A percentile compares a stretch with the other conserved stretches of the same genome.
Conservation (phyloP, 2,329 filamentous ascomycete genomes). For the Monosporascus cannonballus region DNA sequence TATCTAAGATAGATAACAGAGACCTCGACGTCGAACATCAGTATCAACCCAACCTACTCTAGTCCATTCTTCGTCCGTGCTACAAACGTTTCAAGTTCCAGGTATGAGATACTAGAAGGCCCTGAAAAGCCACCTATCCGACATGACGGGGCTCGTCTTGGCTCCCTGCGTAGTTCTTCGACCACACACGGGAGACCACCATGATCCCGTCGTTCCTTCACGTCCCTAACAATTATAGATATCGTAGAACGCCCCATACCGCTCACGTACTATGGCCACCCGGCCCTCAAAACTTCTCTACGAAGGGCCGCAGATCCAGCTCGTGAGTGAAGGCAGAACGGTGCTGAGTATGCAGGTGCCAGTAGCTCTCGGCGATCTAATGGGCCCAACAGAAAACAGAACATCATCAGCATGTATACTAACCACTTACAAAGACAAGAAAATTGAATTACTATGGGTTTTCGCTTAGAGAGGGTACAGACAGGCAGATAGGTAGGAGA, state of each 20-base stretch:
- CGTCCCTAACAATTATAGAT: no score
- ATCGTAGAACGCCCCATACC: no score
- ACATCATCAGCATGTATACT: slow-evolving; percentile 13
- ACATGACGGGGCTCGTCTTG: no score
- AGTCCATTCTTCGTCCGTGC: no score
- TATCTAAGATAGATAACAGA: neutral
- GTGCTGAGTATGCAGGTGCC: slow-evolving; percentile 67
- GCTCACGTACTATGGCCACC: neutral
- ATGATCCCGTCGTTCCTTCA: no score
- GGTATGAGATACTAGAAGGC: no score
- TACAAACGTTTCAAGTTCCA: no score
- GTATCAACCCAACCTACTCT: neutral
- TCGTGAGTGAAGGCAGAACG: slow-evolving; percentile 66
- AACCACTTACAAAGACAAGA: neutral
- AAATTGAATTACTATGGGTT: no score
- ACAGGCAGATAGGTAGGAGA: neutral
- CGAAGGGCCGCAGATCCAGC: slow-evolving; percentile 62
- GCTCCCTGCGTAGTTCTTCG: no score
- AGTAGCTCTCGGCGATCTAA: slow-evolving; percentile 71
- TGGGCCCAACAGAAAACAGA: neutral
- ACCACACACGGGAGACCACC: no score
- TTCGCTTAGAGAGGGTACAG: no score
- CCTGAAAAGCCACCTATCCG: no score
- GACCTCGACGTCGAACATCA: neutral
- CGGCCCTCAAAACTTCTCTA: slow-evolving; percentile 55